Evolutionary conservation across 495 filamentous ascomycete species (phyloP).

Genomic region (Penicillium herquei): DNA sequence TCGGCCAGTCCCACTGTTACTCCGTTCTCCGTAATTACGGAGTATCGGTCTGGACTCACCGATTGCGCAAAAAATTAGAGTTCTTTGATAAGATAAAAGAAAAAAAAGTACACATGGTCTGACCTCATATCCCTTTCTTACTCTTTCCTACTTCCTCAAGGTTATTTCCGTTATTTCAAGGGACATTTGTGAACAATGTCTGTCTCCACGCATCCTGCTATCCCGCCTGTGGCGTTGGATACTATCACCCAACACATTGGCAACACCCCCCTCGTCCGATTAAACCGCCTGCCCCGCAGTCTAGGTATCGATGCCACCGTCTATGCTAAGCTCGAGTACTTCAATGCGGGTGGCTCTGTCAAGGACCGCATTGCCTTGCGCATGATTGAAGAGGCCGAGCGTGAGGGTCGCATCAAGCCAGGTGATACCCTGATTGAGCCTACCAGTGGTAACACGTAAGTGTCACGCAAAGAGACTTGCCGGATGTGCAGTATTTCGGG

Average conservation of each 20-base stretch:
- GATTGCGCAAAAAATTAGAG: no score
- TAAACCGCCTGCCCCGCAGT: slow-evolving; percentile 88
- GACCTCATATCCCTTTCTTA: not conserved
- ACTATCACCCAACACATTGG: slow-evolving; percentile 74
- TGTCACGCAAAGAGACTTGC: slow-evolving; percentile 2
- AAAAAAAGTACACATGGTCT: no score
- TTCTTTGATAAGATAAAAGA: no score
- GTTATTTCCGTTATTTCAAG: no score
- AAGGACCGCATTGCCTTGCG: slow-evolving; percentile 96
- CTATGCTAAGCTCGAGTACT: slow-evolving; percentile 93
- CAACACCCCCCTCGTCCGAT: slow-evolving; percentile 87
- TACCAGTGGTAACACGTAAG: slow-evolving; percentile 92
- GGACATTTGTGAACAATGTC: slow-evolving; percentile 11
- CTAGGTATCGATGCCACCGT: slow-evolving; percentile 85
- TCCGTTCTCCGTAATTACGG: no score
- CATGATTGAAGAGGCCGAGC: slow-evolving; percentile 97
- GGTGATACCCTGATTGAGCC: slow-evolving; percentile 97
- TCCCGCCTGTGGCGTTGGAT: slow-evolving; percentile 45
- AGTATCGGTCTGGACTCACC: no score
- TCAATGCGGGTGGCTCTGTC: slow-evolving; percentile 96
- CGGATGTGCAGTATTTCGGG: no score
- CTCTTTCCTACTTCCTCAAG: not conserved
- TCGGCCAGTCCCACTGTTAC: no score
- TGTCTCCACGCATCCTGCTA: slow-evolving; percentile 11
- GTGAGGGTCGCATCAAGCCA: slow-evolving; percentile 87